Conservation (phyloP, 2,329 filamentous ascomycete genomes). For the Talaromyces sp. region DNA sequence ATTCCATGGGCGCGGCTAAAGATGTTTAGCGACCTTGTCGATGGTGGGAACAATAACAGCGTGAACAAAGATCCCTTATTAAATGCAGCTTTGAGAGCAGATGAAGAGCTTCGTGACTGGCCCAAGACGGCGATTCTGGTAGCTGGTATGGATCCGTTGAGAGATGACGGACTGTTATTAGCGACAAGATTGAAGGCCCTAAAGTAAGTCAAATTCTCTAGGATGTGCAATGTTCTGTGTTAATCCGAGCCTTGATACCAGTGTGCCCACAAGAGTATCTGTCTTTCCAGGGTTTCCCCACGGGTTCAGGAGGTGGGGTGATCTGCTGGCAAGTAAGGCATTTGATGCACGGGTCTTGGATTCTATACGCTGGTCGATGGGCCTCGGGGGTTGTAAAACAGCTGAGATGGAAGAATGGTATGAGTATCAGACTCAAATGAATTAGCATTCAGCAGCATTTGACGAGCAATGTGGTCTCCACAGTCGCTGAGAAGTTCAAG, state of each 20-base stretch:
- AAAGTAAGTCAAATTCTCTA: neutral
- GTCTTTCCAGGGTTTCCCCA: slow-evolving; percentile 7
- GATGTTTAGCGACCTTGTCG: slow-evolving; percentile 4
- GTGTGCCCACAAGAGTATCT: slow-evolving; percentile 5
- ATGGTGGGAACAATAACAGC: neutral
- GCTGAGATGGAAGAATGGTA: slow-evolving; percentile 1
- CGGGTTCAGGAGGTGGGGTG: slow-evolving; percentile 9
- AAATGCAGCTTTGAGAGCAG: neutral
- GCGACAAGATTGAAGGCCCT: neutral
- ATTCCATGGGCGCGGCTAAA: slow-evolving; percentile 8
- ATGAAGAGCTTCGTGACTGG: neutral
- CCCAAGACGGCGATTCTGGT: slow-evolving; percentile 4
- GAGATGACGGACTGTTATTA: slow-evolving; percentile 6
- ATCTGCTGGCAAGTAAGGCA: neutral
- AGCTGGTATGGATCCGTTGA: slow-evolving; percentile 10
- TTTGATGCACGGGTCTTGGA: neutral
- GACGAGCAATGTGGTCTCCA: neutral
- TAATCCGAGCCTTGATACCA: neutral
- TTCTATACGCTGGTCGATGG: neutral
- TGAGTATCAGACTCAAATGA: neutral
- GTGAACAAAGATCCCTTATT: neutral
- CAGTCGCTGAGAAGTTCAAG: too few relatives aligned
- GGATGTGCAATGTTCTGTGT: neutral
- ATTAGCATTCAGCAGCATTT: neutral
- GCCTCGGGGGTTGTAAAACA: neutral